Conservation (phyloP, 176 grass and related monocot species). For the Avena sativa region DNA sequence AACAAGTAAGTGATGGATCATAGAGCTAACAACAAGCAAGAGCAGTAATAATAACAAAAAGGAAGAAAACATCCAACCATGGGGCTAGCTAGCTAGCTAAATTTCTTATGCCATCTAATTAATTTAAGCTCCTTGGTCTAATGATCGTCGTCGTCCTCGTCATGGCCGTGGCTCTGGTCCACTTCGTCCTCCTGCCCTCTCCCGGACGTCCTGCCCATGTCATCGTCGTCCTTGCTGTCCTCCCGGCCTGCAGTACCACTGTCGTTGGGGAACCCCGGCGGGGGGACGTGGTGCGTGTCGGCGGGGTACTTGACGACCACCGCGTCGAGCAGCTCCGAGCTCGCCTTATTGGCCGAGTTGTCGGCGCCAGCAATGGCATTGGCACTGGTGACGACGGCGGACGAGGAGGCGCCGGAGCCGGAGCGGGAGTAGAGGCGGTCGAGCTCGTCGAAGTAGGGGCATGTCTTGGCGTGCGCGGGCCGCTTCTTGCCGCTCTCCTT, state of each 20-base stretch:
- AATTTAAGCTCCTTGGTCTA: background rate
- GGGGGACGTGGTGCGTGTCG: constrained; percentile 50
- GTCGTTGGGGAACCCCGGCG: constrained; percentile 42
- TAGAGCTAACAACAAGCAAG: constrained; percentile 9
- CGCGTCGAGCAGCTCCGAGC: constrained; percentile 82
- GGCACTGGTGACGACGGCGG: background rate
- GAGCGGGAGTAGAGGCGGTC: constrained; percentile 81
- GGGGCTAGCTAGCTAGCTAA: constrained; percentile 37
- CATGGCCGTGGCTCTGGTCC: constrained; percentile 50
- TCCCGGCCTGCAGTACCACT: background rate
- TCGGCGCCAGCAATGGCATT: background rate
- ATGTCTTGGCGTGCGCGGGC: constrained; percentile 75
- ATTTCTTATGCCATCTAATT: background rate
- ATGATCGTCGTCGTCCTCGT: constrained; percentile 29
- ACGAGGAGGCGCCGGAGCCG: background rate
- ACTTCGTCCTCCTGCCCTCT: constrained; percentile 49
- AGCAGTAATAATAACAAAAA: background rate
- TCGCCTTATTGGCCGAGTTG: constrained; percentile 10
- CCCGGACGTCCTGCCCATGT: constrained; percentile 5
- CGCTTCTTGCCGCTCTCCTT: constrained; percentile 88
- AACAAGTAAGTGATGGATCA: constrained; percentile 19
- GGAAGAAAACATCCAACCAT: background rate
- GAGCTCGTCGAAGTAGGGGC: constrained; percentile 90
- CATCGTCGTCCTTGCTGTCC: background rate
- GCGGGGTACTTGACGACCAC: constrained; percentile 66